These are phyloP conservation scores for Phytophthora boehmeriae DNA, from an alignment of 352 stramenopile genomes.

Conservation along the genomic window DNA sequence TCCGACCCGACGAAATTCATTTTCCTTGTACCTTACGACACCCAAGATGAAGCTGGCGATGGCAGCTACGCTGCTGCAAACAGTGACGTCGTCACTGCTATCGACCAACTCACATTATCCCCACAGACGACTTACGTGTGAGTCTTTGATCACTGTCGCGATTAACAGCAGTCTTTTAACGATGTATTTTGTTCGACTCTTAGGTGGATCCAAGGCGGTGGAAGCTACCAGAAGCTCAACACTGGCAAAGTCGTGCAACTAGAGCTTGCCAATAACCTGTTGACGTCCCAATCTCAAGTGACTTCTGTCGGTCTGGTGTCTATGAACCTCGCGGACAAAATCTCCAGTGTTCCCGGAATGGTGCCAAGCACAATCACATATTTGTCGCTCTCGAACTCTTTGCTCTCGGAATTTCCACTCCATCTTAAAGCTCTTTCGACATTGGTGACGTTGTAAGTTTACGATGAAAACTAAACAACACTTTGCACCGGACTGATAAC, in stretches of 20 bases:
- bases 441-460: slow-evolving; percentile 17
- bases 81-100: slow-evolving; percentile 11
- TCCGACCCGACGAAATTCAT: slow-evolving; percentile 24
- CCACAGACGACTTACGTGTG: slow-evolving; percentile 20
- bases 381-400: slow-evolving; percentile 18
- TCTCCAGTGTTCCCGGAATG: slow-evolving; percentile 14
- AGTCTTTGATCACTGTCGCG: too few species aligned
- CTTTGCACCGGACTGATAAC: not conserved
- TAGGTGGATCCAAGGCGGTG: slow-evolving; percentile 19
- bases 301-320: slow-evolving; percentile 19
- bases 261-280: slow-evolving; percentile 6
- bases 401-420: slow-evolving; percentile 19
- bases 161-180: not conserved
- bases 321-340: slow-evolving; percentile 13
- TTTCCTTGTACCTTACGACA: slow-evolving; percentile 12
- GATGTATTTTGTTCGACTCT: not conserved
- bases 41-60: not conserved
- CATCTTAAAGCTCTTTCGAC: slow-evolving; percentile 9
- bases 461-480: not conserved
- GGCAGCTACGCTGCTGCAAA: slow-evolving; percentile 15
- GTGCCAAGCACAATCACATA: slow-evolving; percentile 7
- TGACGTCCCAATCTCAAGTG: slow-evolving; percentile 18
- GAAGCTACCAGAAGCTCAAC: slow-evolving; percentile 11
- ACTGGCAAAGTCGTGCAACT: slow-evolving; percentile 10
- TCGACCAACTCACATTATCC: slow-evolving; percentile 18